These are phyloP conservation scores for Suillus spraguei DNA, from an alignment of 768 basidiomycete genomes.

Conservation along the genomic window DNA sequence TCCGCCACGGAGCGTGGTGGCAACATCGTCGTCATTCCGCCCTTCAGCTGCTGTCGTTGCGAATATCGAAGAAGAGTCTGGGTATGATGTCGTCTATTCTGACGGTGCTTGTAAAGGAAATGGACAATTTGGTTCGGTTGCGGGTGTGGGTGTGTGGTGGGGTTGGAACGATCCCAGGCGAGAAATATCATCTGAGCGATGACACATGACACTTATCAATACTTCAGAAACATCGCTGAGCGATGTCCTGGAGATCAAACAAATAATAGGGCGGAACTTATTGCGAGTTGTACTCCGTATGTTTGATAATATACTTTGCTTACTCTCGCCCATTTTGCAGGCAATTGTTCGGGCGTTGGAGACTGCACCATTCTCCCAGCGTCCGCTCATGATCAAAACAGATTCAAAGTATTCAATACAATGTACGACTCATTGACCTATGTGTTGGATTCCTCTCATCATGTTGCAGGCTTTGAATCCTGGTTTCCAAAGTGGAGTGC, in stretches of 20 bases:
- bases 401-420: slow-evolving; percentile 86
- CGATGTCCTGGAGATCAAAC: slow-evolving; percentile 83
- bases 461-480: slow-evolving; percentile 56
- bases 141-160: slow-evolving; percentile 94
- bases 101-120: slow-evolving; percentile 91
- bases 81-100: slow-evolving; percentile 65
- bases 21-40: neutral
- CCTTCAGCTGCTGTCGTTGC: slow-evolving; percentile 13
- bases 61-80: slow-evolving; percentile 24
- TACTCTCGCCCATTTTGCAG: slow-evolving; percentile 40
- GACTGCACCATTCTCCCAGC: slow-evolving; percentile 56
- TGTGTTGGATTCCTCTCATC: slow-evolving; percentile 1
- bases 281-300: slow-evolving; percentile 47
- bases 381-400: slow-evolving; percentile 72
- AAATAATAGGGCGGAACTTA: slow-evolving; percentile 87
- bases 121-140: slow-evolving; percentile 63
- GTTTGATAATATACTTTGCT: slow-evolving; percentile 4
- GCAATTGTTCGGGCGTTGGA: slow-evolving; percentile 85
- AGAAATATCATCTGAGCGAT: slow-evolving; percentile 11
- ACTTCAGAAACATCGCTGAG: slow-evolving; percentile 76
- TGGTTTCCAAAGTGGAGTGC: slow-evolving; percentile 74
- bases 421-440: slow-evolving; percentile 47
- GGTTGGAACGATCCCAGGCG: slow-evolving; percentile 66
- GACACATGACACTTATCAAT: neutral
- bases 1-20: neutral